phyloP scores from a whole-genome alignment of 2,329 filamentous ascomycete genomes.

The Aspergillus aculeatinus region DNA sequence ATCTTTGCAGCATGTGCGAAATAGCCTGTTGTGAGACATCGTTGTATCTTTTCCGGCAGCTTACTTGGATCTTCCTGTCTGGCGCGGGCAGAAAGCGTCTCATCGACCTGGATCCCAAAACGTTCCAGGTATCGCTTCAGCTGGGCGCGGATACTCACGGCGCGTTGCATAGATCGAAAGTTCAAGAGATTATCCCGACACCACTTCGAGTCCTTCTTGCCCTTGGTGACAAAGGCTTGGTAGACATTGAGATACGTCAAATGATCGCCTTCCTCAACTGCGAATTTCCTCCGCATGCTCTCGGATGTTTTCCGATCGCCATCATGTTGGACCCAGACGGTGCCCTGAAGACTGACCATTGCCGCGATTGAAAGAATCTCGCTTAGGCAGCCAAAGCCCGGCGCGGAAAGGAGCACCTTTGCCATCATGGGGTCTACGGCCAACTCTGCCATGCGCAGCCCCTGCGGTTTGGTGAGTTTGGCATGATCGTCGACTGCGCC shows the following conservation, averaged over 20 bases:
- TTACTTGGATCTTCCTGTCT: conserved; percentile 38
- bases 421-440: conserved; percentile 95
- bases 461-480: conserved; percentile 85
- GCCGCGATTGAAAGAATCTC: conserved; percentile 91
- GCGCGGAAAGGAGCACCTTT: conserved; percentile 75
- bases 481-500: conserved; percentile 87
- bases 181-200: conserved; percentile 86
- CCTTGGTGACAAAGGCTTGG: conserved; percentile 78
- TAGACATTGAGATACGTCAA: conserved; percentile 92
- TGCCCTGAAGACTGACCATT: conserved; percentile 84
- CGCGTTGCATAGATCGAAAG: conserved; percentile 76
- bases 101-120: conserved; percentile 70
- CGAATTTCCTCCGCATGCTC: conserved; percentile 74
- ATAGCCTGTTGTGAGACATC: conserved; percentile 84
- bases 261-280: conserved; percentile 91
- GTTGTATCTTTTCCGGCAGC: conserved; percentile 71
- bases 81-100: conserved; percentile 49
- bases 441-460: conserved; percentile 86
- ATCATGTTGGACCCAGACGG: conserved; percentile 78
- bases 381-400: conserved; percentile 72
- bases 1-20: conserved; percentile 93
- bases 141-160: conserved; percentile 82
- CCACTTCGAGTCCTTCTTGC: conserved; percentile 79
- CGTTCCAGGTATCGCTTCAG: conserved; percentile 83
- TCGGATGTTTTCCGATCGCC: conserved; percentile 75